phyloP scores from a whole-genome alignment of 1,284 basidiomycete species.

The Schizophyllum commune region DNA sequence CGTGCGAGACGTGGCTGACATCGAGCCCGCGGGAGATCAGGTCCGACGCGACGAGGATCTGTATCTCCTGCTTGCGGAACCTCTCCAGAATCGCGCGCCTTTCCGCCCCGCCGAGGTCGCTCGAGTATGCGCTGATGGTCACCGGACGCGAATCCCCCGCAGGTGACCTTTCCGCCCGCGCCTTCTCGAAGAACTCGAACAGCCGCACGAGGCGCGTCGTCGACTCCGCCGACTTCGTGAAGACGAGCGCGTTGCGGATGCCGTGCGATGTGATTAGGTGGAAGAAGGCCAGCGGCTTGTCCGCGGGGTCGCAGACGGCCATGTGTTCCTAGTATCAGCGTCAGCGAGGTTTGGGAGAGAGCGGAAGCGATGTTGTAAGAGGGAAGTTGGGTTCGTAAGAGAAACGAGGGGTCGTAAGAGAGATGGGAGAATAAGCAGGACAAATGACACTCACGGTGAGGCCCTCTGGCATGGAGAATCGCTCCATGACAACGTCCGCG shows the following conservation, averaged over 20 bases:
- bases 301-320: slow-evolving; percentile 69
- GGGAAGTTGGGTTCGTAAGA: neutral
- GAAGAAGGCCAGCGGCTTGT: slow-evolving; percentile 89
- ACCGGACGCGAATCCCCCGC: slow-evolving; percentile 32
- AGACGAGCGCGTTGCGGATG: slow-evolving; percentile 76
- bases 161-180: slow-evolving; percentile 23
- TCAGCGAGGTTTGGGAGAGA: neutral
- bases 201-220: slow-evolving; percentile 78
- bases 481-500: slow-evolving; percentile 54
- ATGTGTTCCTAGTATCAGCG: slow-evolving; percentile 86
- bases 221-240: slow-evolving; percentile 94
- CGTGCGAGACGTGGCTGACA: slow-evolving; percentile 85
- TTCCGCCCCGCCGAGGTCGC: slow-evolving; percentile 73
- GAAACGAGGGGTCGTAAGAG: slow-evolving; percentile 2
- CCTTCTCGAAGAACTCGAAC: slow-evolving; percentile 75
- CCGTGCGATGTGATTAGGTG: slow-evolving; percentile 65
- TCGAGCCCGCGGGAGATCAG: slow-evolving; percentile 97
- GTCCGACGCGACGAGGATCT: slow-evolving; percentile 91
- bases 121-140: slow-evolving; percentile 64
- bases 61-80: slow-evolving; percentile 77
- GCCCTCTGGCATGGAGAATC: slow-evolving; percentile 77
- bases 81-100: slow-evolving; percentile 72
- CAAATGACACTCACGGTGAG: slow-evolving; percentile 44
- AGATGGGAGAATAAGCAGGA: slow-evolving; percentile 1
- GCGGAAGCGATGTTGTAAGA: no score